Base-by-base conservation (phyloP, 441 rosid species). In the Hura crepitans region DNA sequence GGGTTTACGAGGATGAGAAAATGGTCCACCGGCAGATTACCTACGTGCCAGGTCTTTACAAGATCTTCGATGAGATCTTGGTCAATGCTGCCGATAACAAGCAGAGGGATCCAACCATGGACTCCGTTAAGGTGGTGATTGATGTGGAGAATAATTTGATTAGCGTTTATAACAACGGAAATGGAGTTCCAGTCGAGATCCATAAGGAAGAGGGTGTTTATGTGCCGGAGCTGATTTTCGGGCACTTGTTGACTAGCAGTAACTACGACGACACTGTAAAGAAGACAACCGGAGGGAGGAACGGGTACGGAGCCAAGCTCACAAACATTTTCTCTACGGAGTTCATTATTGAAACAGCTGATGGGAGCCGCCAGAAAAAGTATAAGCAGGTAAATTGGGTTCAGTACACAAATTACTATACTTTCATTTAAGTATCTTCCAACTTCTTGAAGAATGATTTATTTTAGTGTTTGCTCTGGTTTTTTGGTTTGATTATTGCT, bases 241-340 rank as follows among this genome's bases (percentile, higher is more conserved):
- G 98, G 18, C 97, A 95, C 72, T 76, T 95, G 79, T 72, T 92
- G 74, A 92, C 98, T 0, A 92, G 98, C 57, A 95, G 99, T 62
- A 92, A 95, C 62, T 92, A 92, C 13, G 90, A 95, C 39, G 99
- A 95, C 68, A 75, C 81, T 7, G 81, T 51, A 67, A 95, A 89
- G 89, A 95, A 95, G 85, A 95, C 99, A 0, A 95, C 99, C 2
- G 98, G 98, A 23, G 99, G 98, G 7, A 84, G 99, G 71, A 95
- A 95, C 20, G 98, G 99, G 2, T 92, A 87, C 22, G 99, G 99
- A 11, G 99, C 98, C 5, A 92, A 95, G 88, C 95, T 95, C 11
- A 83, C 99, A 0, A 95, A 95, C 54, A 92, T 95, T 28, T 95
- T 92, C 79, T 90, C 97, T 0, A 88, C 87, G 0, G 93, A 95